These are phyloP conservation scores for Capsella bursapastoris DNA, from an alignment of 345 rosid species.

Conservation along the genomic window DNA sequence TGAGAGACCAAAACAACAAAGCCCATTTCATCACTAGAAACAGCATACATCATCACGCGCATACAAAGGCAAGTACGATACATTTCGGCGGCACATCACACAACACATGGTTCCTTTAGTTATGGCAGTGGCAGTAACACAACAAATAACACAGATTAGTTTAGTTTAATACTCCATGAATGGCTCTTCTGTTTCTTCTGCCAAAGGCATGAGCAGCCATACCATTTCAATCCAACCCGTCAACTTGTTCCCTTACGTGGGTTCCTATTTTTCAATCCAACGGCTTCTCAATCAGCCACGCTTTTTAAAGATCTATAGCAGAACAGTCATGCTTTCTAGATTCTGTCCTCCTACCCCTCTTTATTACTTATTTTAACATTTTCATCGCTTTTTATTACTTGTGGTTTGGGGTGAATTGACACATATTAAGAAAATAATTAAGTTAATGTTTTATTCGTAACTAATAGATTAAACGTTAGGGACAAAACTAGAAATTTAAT, in stretches of 20 bases:
- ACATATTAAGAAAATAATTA: too few relatives aligned
- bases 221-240: constrained; percentile 33
- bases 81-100: too few relatives aligned
- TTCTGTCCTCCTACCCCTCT: background rate
- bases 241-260: constrained; percentile 30
- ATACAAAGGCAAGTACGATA: too few relatives aligned
- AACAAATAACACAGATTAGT: too few relatives aligned
- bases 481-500: too few relatives aligned
- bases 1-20: background rate
- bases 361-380: background rate
- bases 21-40: background rate
- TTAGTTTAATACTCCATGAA: too few relatives aligned
- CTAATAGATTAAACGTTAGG: too few relatives aligned
- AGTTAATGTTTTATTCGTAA: too few relatives aligned
- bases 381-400: background rate
- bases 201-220: constrained; percentile 15
- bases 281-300: background rate
- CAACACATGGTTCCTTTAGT: too few relatives aligned
- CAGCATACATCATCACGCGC: background rate
- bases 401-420: too few relatives aligned
- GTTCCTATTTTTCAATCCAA: constrained; percentile 9
- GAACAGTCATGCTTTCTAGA: constrained; percentile 26
- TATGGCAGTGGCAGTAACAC: too few relatives aligned
- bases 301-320: constrained; percentile 8
- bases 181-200: too few relatives aligned